phyloP scores from a whole-genome alignment of 2,329 filamentous ascomycete genomes.

The Xylaria sp. region DNA sequence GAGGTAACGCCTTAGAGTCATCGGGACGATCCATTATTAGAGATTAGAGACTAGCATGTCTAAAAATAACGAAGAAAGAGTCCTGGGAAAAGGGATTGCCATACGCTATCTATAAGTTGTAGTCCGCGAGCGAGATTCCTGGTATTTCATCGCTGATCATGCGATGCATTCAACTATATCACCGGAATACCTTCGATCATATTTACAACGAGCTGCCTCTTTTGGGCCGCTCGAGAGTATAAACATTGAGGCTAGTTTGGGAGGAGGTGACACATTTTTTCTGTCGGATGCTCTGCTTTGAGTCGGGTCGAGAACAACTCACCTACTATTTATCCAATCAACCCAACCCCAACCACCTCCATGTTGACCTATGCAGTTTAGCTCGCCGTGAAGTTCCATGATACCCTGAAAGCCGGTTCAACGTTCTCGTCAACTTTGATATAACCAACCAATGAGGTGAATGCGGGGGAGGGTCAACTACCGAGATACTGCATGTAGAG shows the following conservation, averaged over 20 bases:
- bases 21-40: conserved; percentile 34
- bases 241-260: neutral
- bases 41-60: conserved; percentile 14
- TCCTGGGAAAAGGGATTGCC: neutral
- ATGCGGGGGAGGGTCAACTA: conserved; percentile 22
- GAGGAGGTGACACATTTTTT: neutral
- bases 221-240: neutral
- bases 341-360: neutral
- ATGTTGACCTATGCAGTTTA: conserved; percentile 5
- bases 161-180: neutral
- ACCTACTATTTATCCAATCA: conserved; percentile 14
- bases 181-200: neutral
- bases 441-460: conserved; percentile 20
- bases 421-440: conserved; percentile 3
- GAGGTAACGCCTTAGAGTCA: conserved; percentile 27
- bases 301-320: conserved; percentile 10
- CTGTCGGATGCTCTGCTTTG: neutral
- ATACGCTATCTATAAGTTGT: neutral
- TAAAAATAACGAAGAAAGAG: conserved; percentile 12
- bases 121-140: neutral
- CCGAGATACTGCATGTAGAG: conserved; percentile 1
- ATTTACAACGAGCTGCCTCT: conserved; percentile 3
- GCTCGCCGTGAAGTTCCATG: neutral
- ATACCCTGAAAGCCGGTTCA: neutral
- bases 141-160: neutral